phyloP scores from a whole-genome alignment of 768 basidiomycete genomes.

The Dioszegia crocea region DNA sequence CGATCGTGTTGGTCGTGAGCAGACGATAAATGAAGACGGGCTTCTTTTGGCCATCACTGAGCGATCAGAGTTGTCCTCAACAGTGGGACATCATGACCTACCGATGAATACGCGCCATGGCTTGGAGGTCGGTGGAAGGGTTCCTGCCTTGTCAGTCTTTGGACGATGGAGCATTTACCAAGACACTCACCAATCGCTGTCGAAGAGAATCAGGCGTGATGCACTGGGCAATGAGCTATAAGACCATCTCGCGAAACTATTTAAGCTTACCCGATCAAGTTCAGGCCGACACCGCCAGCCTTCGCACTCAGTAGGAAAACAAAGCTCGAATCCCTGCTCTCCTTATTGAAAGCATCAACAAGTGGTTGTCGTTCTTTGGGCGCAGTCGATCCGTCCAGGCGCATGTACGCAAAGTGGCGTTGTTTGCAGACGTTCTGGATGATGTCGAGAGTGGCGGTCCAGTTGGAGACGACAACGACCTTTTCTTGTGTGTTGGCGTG shows the following conservation, averaged over 20 bases:
- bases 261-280: conserved; percentile 54
- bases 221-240: conserved; percentile 58
- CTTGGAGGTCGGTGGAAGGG: conserved; percentile 70
- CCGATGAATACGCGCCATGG: conserved; percentile 97
- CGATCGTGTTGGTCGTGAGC: conserved; percentile 66
- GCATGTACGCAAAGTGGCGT: conserved; percentile 68
- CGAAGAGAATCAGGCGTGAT: conserved; percentile 65
- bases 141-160: conserved; percentile 33
- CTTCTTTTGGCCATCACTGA: conserved; percentile 86
- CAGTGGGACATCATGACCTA: conserved; percentile 38
- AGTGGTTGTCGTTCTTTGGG: conserved; percentile 56
- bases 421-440: conserved; percentile 79
- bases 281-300: conserved; percentile 91
- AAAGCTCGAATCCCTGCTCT: conserved; percentile 64
- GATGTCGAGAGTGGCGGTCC: conserved; percentile 87
- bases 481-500: conserved; percentile 73
- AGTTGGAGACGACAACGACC: conserved; percentile 88
- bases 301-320: conserved; percentile 91
- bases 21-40: conserved; percentile 68
- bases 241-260: not conserved
- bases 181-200: conserved; percentile 44
- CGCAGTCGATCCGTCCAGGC: conserved; percentile 71
- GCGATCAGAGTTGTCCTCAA: not conserved
- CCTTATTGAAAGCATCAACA: conserved; percentile 83
- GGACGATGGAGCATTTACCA: not conserved